Base-by-base conservation (phyloP, 106 monocot species). In the Vanilla planifolia region DNA sequence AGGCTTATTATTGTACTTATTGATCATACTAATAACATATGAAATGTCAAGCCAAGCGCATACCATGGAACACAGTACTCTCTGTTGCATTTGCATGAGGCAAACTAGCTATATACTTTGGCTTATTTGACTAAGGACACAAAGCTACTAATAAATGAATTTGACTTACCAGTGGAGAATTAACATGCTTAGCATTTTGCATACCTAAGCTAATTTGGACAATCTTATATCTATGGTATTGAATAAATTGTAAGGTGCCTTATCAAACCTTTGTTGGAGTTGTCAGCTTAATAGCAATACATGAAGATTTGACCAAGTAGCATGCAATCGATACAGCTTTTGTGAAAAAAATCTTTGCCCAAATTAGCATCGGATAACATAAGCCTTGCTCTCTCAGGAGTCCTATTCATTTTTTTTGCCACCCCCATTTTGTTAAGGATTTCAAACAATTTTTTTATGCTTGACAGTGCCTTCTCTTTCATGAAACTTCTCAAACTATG, bases 351-450 rank as follows among this genome's bases (percentile, higher is more conserved):
- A 16, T 30, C 39, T n/a, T 46, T 50, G 3, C 11, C 1, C 17
- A 76, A 33, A 35, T 55, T 15, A 25, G 48, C 20, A 70, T 64
- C 64, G 2, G 44, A 61, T 0, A 71, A 19, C 51, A 71, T 77
- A 30, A 48, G 61, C 16, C 27, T 6, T 2, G 64, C 50, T 8
- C 37, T 59, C 24, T 52, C 41, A 17, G 66, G 2, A 14, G 65
- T 77, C 22, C 25, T 40, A 34, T 70, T 77, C 70, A 77, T 77
- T 6, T 41, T 19, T 20, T 77, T 59, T 33, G 33, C 59, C n/a
- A n/a, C 64, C 60, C n/a, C 65, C 42, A 65, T 65, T 77, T 15
- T 70, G 23, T 25, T 77, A 58, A 5, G 50, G 50, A 3, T 70
- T 77, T 15, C 40, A 16, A 3, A 6, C 5, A 17, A 61, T 23